Conservation (phyloP, 164 flowering plant species). For the Amborella trichopoda region DNA sequence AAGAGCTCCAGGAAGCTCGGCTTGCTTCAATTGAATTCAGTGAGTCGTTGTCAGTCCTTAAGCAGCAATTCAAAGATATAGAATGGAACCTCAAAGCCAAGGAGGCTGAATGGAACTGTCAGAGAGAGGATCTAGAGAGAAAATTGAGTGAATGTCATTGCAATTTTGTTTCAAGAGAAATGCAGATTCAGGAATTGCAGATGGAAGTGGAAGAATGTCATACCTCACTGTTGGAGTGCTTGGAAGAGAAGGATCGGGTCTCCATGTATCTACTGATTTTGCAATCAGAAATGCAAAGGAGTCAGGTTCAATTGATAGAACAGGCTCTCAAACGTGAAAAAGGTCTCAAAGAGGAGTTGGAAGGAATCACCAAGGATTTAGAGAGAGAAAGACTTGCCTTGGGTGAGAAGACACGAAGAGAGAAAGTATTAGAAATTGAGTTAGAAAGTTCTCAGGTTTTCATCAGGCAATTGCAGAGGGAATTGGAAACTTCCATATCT, state of each 20-base stretch:
- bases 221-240: slow-evolving; percentile 11
- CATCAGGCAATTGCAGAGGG: no score
- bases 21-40: slow-evolving; percentile 24
- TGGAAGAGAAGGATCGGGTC: slow-evolving; percentile 23
- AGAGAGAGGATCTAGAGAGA: slow-evolving; percentile 16
- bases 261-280: slow-evolving; percentile 15
- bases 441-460: no score
- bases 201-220: slow-evolving; percentile 23
- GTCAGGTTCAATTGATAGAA: no score
- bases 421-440: no score
- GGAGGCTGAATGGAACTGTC: slow-evolving; percentile 39
- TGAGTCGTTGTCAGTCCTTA: slow-evolving; percentile 31
- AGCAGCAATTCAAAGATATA: slow-evolving; percentile 31
- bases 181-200: slow-evolving; percentile 20
- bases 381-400: no score
- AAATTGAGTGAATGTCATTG: slow-evolving; percentile 19
- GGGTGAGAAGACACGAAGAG: no score
- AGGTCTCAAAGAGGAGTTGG: no score
- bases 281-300: slow-evolving; percentile 18
- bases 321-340: no score
- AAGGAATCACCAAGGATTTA: no score
- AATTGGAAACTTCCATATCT: no score
- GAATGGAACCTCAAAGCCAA: slow-evolving; percentile 33
- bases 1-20: slow-evolving; percentile 52
- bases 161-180: slow-evolving; percentile 16